Percentiles rank a stretch among this genome's conserved stretches.
Evolutionary conservation across 257 asterid genomes (phyloP).

Genomic region (Plantago elongata): DNA sequence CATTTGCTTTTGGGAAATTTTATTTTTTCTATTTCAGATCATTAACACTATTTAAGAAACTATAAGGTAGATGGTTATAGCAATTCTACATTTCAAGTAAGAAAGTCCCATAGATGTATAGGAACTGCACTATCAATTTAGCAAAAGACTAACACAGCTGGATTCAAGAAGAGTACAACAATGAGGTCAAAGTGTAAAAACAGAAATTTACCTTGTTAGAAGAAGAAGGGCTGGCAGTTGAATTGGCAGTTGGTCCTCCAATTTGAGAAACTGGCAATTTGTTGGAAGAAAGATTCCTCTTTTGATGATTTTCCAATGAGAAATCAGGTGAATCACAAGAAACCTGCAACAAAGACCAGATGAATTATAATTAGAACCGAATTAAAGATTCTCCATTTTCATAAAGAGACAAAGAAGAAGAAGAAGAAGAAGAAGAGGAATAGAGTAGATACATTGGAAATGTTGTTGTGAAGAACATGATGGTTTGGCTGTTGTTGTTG

Average conservation of each 20-base stretch:
- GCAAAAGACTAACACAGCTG: background rate
- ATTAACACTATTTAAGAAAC: background rate
- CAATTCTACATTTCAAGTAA: background rate
- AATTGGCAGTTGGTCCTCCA: constrained; percentile 23
- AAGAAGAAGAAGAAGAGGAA: constrained; percentile 21
- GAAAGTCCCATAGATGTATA: too few species aligned
- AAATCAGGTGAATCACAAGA: constrained; percentile 35
- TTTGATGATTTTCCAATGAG: constrained; percentile 31
- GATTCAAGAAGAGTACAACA: background rate
- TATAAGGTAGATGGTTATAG: background rate
- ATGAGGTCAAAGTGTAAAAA: background rate
- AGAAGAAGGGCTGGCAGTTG: constrained; percentile 37
- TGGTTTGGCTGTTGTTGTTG: constrained; percentile 17
- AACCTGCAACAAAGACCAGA: constrained; percentile 29
- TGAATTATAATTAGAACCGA: background rate
- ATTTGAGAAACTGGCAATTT: constrained; percentile 28
- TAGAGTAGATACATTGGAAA: constrained; percentile 23
- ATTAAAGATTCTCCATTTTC: background rate
- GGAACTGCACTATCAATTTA: too few species aligned
- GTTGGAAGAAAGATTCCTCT: constrained; percentile 29
- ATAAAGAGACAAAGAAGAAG: constrained; percentile 14
- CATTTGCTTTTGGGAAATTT: too few species aligned
- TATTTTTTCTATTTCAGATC: background rate
- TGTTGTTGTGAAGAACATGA: constrained; percentile 18
- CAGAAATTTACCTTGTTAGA: constrained; percentile 40